These are phyloP conservation scores for Elsinoe fawcettii DNA, from an alignment of 2,329 filamentous ascomycete species.

Conservation along the genomic window DNA sequence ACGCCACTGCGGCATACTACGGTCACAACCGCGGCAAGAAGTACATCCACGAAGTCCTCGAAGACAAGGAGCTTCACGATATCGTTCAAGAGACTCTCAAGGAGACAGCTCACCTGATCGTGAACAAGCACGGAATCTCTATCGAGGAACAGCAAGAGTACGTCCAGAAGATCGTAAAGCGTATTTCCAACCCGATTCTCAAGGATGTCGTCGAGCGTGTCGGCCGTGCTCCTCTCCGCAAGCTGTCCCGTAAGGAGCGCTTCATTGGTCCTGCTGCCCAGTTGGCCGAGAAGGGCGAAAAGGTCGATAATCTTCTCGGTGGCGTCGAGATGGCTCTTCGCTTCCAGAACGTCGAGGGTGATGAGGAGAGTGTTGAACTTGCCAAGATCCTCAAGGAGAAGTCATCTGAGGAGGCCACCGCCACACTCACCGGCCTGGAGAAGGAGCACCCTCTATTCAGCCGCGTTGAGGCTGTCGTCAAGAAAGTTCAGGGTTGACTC, in stretches of 20 bases:
- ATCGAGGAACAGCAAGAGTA: conserved; percentile 72
- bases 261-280: conserved; percentile 89
- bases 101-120: conserved; percentile 81
- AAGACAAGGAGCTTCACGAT: conserved; percentile 68
- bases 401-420: conserved; percentile 64
- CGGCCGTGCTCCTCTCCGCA: conserved; percentile 86
- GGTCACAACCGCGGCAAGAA: conserved; percentile 79
- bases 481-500: conserved; percentile 60
- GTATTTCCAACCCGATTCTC: conserved; percentile 87
- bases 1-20: conserved; percentile 93
- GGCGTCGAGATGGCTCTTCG: conserved; percentile 86
- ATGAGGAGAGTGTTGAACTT: conserved; percentile 81
- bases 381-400: conserved; percentile 75
- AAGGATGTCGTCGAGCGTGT: conserved; percentile 93
- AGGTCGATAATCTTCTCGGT: conserved; percentile 65
- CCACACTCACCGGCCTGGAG: conserved; percentile 74
- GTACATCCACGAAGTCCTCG: conserved; percentile 82
- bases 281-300: conserved; percentile 71
- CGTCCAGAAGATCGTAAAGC: conserved; percentile 82
- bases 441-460: conserved; percentile 68
- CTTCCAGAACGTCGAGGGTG: conserved; percentile 89
- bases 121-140: conserved; percentile 75
- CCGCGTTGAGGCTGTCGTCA: conserved; percentile 67
- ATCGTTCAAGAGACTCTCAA: conserved; percentile 72
- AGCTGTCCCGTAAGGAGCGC: conserved; percentile 89